Conservation (phyloP, 2,329 filamentous ascomycete genomes). For the Penicillium sp. region DNA sequence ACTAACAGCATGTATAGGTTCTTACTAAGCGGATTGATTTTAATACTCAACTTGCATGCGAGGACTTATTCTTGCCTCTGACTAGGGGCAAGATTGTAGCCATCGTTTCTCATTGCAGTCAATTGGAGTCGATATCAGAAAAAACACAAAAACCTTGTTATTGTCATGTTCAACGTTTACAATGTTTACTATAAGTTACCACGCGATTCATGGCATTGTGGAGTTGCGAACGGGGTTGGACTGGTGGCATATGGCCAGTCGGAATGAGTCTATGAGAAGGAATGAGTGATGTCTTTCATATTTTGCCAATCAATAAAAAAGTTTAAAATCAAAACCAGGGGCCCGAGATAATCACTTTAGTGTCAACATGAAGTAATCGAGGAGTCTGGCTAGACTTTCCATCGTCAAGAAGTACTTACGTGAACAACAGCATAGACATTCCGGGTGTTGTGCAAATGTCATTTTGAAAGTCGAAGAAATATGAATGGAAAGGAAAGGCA, state of each 20-base stretch:
- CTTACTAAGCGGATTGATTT: conserved; percentile 25
- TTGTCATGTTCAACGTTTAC: background rate
- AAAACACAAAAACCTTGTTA: background rate
- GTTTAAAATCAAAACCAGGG: background rate
- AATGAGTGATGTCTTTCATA: conserved; percentile 17
- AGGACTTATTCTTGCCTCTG: background rate
- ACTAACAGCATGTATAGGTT: conserved; percentile 20
- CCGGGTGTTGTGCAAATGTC: too few relatives aligned
- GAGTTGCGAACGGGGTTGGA: conserved; percentile 3
- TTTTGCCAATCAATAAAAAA: background rate
- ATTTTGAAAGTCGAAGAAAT: too few relatives aligned
- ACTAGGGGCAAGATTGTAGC: background rate
- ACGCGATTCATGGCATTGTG: conserved; percentile 5
- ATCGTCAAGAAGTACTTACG: too few relatives aligned
- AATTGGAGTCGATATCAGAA: background rate
- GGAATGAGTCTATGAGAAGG: conserved; percentile 18
- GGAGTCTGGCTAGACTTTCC: too few relatives aligned
- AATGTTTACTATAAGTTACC: background rate
- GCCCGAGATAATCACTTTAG: background rate
- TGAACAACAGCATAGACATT: too few relatives aligned
- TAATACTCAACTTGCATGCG: background rate
- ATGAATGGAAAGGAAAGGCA: too few relatives aligned
- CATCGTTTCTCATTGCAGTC: background rate
- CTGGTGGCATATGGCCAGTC: background rate
- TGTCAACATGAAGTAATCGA: background rate